phyloP scores from a whole-genome alignment of 345 rosid genomes.

The Salix dunnii region DNA sequence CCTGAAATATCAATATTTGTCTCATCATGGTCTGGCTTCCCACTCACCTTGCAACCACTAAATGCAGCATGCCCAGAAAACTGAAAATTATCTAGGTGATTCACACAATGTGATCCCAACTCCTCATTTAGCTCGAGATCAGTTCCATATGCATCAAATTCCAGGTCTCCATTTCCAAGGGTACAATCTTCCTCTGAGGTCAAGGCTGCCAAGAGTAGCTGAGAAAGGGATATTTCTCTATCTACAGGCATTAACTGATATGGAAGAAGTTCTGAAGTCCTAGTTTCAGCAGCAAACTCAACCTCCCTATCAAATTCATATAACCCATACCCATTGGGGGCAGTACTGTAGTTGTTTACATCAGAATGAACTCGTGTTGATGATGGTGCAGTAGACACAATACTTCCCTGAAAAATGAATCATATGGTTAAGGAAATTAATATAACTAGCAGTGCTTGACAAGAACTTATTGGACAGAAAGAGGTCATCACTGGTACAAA shows the following conservation, averaged over 20 bases:
- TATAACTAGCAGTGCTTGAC: background rate
- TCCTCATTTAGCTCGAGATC: constrained; percentile 56
- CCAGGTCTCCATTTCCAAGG: constrained; percentile 46
- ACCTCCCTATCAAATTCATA: constrained; percentile 29
- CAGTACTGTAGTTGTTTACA: constrained; percentile 19
- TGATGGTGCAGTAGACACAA: constrained; percentile 22
- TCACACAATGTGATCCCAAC: constrained; percentile 51
- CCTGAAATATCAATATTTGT: constrained; percentile 42
- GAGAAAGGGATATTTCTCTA: constrained; percentile 59
- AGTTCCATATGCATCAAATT: constrained; percentile 48
- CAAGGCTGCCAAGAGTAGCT: constrained; percentile 79
- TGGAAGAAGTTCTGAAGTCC: constrained; percentile 29
- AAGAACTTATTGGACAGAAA: background rate
- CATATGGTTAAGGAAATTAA: background rate
- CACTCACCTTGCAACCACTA: constrained; percentile 51
- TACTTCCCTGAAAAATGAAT: constrained; percentile 37
- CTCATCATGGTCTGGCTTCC: constrained; percentile 48
- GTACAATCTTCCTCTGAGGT: constrained; percentile 65
- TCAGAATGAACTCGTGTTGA: constrained; percentile 24
- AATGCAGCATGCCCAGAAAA: constrained; percentile 27
- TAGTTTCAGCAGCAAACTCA: constrained; percentile 21
- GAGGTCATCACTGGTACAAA: background rate
- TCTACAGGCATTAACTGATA: constrained; percentile 30
- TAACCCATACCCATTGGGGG: constrained; percentile 34
- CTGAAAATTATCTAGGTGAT: constrained; percentile 42